Conservation (phyloP, 352 stramenopile species). For the Phytopythium aichiense region DNA sequence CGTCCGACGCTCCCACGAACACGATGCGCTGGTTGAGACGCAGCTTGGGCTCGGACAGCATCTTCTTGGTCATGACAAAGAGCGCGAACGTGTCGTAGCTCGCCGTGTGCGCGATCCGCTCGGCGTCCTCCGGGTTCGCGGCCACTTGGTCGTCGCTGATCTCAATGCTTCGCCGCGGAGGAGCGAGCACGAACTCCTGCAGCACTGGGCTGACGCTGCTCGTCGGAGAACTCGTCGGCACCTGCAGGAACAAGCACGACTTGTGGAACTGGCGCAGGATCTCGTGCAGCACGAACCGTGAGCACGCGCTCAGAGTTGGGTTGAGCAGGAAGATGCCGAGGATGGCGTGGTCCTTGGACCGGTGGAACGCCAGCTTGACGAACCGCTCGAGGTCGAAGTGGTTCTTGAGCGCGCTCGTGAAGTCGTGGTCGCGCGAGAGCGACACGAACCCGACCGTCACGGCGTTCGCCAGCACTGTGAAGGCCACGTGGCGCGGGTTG, state of each 20-base stretch:
- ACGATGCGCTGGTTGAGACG: slow-evolving; percentile 83
- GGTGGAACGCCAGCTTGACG: slow-evolving; percentile 57
- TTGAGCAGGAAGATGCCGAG: slow-evolving; percentile 67
- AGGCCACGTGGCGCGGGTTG: slow-evolving; percentile 55
- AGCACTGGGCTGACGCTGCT: slow-evolving; percentile 29
- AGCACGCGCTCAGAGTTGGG: slow-evolving; percentile 61
- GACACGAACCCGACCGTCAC: slow-evolving; percentile 37
- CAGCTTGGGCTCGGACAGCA: slow-evolving; percentile 86
- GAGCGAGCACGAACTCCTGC: slow-evolving; percentile 58
- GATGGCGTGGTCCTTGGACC: slow-evolving; percentile 62
- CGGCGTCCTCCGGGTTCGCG: slow-evolving; percentile 42
- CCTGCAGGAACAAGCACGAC: slow-evolving; percentile 57
- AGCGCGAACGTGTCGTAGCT: slow-evolving; percentile 52
- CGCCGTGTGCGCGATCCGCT: slow-evolving; percentile 11
- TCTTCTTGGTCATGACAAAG: slow-evolving; percentile 81
- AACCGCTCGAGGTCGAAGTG: slow-evolving; percentile 68
- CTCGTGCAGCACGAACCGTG: slow-evolving; percentile 69
- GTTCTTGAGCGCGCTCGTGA: slow-evolving; percentile 46
- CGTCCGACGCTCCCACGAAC: slow-evolving; percentile 78
- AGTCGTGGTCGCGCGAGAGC: slow-evolving; percentile 41
- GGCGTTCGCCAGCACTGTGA: slow-evolving; percentile 49
- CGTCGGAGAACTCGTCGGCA: slow-evolving; percentile 17
- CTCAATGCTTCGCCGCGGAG: slow-evolving; percentile 43
- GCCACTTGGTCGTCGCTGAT: slow-evolving; percentile 40
- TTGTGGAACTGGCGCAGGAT: slow-evolving; percentile 74